These are phyloP conservation scores for Russula compacta DNA, from an alignment of 768 basidiomycete genomes.

Conservation along the genomic window DNA sequence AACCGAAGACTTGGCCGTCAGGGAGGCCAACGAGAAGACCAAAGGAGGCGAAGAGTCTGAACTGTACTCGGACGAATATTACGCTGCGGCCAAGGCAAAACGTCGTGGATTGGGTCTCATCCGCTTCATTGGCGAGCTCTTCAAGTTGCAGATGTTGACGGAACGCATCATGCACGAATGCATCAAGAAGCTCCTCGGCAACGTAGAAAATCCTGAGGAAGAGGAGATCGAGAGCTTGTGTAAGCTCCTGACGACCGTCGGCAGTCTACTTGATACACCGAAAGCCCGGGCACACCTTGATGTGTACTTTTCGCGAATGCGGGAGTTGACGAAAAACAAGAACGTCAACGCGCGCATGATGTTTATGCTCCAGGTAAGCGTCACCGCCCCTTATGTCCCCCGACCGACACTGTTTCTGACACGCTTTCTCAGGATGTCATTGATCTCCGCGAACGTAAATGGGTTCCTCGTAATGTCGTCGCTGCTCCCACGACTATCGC, in stretches of 20 bases:
- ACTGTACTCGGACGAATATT: conserved; percentile 93
- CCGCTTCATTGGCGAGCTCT: conserved; percentile 96
- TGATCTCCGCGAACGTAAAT: conserved; percentile 77
- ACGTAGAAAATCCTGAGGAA: conserved; percentile 93
- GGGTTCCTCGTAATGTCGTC: conserved; percentile 62
- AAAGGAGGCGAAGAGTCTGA: conserved; percentile 46
- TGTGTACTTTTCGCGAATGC: conserved; percentile 89
- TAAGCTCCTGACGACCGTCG: conserved; percentile 86
- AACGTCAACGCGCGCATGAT: conserved; percentile 82
- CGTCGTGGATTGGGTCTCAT: conserved; percentile 94
- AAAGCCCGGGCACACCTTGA: conserved; percentile 84
- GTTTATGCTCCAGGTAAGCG: conserved; percentile 86
- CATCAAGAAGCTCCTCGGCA: conserved; percentile 88
- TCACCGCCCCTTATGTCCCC: not conserved
- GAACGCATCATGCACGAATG: conserved; percentile 99
- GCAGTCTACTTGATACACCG: conserved; percentile 65
- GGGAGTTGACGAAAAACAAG: conserved; percentile 62
- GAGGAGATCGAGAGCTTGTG: conserved; percentile 96
- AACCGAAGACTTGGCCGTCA: conserved; percentile 72
- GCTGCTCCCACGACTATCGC: conserved; percentile 83
- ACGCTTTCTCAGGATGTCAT: conserved; percentile 62
- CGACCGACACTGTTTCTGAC: conserved; percentile 3
- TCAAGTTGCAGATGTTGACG: conserved; percentile 97
- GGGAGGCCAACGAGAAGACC: conserved; percentile 30
- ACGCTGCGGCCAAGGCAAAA: conserved; percentile 93